Evolutionary conservation across 1,284 basidiomycete genomes (phyloP).

Genomic region (Pyrrhoderma noxium): DNA sequence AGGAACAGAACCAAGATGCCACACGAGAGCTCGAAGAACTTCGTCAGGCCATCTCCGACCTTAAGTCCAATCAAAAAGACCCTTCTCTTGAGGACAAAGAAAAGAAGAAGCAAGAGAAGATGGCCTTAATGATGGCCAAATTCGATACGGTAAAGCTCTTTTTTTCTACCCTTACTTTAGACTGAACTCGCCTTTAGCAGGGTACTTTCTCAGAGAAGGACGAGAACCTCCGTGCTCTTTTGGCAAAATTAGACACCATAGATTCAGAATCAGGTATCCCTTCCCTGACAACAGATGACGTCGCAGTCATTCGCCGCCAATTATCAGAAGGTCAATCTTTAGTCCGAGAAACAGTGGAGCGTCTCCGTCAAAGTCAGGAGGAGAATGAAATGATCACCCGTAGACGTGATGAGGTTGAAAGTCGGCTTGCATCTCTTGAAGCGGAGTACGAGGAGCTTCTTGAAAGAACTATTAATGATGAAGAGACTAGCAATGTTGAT

Average conservation of each 20-base stretch:
- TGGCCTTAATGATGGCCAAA: constrained; percentile 99
- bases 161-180: background rate
- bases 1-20: constrained; percentile 90
- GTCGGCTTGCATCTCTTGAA: constrained; percentile 75
- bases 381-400: constrained; percentile 84
- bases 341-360: constrained; percentile 84
- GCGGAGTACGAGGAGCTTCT: constrained; percentile 95
- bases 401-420: constrained; percentile 84
- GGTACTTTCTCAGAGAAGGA: constrained; percentile 90
- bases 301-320: constrained; percentile 76
- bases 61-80: constrained; percentile 81
- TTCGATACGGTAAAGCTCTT: constrained; percentile 75
- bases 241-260: constrained; percentile 76
- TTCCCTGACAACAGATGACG: constrained; percentile 66
- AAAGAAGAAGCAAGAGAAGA: constrained; percentile 98
- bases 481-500: constrained; percentile 75
- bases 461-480: constrained; percentile 80
- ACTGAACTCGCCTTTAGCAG: constrained; percentile 43
- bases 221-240: constrained; percentile 78
- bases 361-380: constrained; percentile 84
- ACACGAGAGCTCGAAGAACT: constrained; percentile 88
- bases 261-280: constrained; percentile 53
- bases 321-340: constrained; percentile 84
- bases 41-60: constrained; percentile 71
- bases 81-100: constrained; percentile 91